A percentile compares a stretch with the other conserved stretches of the same genome.
phyloP scores from a whole-genome alignment of 1,284 basidiomycete genomes.

The Trichosporon asahii region DNA sequence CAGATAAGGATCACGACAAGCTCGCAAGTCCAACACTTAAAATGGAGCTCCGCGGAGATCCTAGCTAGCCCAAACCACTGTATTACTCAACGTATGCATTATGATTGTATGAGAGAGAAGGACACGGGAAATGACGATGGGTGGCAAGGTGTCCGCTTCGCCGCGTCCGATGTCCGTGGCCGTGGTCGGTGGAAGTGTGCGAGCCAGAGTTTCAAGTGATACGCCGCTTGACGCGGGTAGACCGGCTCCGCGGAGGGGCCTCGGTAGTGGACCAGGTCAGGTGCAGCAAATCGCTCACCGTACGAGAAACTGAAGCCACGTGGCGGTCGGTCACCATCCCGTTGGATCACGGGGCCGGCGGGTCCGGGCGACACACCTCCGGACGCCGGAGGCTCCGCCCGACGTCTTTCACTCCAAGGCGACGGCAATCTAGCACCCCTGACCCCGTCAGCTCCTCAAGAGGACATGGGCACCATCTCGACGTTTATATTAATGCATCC shows the following conservation, averaged over 20 bases:
- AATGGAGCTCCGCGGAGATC: neutral
- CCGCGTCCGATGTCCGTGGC: neutral
- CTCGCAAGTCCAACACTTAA: conserved; percentile 1
- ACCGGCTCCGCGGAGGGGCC: neutral
- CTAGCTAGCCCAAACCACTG: neutral
- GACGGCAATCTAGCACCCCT: neutral
- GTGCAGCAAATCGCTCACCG: neutral
- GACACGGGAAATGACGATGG: neutral
- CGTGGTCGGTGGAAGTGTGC: neutral
- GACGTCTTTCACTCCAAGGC: neutral
- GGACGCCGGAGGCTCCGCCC: neutral
- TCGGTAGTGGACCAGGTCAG: neutral
- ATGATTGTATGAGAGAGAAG: neutral
- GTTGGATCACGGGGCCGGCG: neutral
- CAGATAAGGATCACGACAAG: neutral
- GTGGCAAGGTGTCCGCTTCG: neutral
- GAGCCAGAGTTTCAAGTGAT: neutral
- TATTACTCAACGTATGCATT: conserved; percentile 3
- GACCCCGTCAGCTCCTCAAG: neutral
- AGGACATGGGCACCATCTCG: neutral
- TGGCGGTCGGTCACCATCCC: neutral
- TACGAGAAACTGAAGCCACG: neutral
- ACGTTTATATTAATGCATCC: neutral
- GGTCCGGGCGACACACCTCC: neutral
- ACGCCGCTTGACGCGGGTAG: neutral